Conservation (phyloP, 108 stramenopile genomes). For the Cyclostephanos tholiformis region DNA sequence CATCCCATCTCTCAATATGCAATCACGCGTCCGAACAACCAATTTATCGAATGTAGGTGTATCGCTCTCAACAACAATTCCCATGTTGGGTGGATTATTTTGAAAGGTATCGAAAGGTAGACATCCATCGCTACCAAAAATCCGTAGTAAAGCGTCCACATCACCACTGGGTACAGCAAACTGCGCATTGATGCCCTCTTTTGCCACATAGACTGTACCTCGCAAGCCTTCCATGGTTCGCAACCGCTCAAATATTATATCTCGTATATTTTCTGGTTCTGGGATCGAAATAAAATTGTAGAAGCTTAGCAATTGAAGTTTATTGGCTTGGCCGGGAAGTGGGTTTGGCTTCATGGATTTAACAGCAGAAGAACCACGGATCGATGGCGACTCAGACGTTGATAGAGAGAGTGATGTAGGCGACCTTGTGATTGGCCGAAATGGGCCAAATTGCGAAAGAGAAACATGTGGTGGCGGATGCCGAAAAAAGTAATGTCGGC, state of each 20-base stretch:
- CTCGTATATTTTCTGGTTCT: conserved; percentile 38
- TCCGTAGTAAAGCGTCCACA: conserved; percentile 28
- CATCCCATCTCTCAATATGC: conserved; percentile 56
- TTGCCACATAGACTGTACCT: conserved; percentile 75
- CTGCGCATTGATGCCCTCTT: conserved; percentile 89
- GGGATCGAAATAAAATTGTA: conserved; percentile 52
- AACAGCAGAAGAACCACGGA: conserved; percentile 40
- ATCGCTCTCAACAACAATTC: conserved; percentile 43
- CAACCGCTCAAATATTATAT: conserved; percentile 45
- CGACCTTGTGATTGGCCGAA: neutral
- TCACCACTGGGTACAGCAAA: conserved; percentile 76
- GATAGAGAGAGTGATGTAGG: neutral
- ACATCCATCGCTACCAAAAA: conserved; percentile 40
- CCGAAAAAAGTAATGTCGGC: too few species aligned
- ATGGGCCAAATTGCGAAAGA: neutral
- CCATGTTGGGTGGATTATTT: conserved; percentile 46
- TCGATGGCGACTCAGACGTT: neutral
- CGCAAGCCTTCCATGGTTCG: conserved; percentile 40
- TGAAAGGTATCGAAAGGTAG: conserved; percentile 59
- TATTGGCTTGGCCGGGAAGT: neutral
- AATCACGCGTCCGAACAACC: conserved; percentile 57
- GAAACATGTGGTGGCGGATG: too few species aligned
- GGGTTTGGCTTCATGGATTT: conserved; percentile 30
- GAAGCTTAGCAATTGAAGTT: conserved; percentile 59
- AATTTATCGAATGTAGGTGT: conserved; percentile 61